Conservation (phyloP, 2,329 filamentous ascomycete species). For the Aspergillus clavatus region DNA sequence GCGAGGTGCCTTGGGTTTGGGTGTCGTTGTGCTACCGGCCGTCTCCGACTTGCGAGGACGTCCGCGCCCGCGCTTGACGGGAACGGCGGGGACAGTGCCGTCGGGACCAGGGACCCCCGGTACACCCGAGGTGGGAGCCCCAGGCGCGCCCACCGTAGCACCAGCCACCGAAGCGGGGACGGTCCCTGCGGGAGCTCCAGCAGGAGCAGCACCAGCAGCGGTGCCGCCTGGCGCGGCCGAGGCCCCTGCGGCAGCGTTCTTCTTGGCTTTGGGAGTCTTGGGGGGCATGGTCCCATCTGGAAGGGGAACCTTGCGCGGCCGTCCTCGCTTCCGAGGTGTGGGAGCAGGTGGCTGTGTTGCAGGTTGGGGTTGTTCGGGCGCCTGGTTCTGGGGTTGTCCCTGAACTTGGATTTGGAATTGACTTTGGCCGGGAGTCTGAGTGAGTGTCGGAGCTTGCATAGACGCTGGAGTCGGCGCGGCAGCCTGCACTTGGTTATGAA, state of each 20-base stretch:
- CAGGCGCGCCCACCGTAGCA: not conserved
- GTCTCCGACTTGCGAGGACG: conserved; percentile 22
- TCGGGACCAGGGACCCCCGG: conserved; percentile 11
- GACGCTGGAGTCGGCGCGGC: too few relatives aligned
- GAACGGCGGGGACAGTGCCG: conserved; percentile 11
- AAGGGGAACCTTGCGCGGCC: conserved; percentile 24
- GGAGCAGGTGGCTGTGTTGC: conserved; percentile 1
- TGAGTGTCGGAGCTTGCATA: too few relatives aligned
- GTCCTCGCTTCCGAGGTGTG: conserved; percentile 25
- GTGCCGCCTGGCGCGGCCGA: not conserved
- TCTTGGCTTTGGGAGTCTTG: conserved; percentile 15
- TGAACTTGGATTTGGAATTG: too few relatives aligned
- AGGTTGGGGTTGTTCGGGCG: not conserved
- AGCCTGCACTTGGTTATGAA: not conserved
- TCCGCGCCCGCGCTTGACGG: conserved; percentile 21
- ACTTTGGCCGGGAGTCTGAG: too few relatives aligned
- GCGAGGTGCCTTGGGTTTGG: conserved; percentile 16
- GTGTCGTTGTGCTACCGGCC: conserved; percentile 13
- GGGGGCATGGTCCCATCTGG: conserved; percentile 8
- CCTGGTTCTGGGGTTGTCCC: conserved; percentile 3
- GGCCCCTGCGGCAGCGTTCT: conserved; percentile 9
- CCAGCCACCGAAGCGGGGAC: too few relatives aligned
- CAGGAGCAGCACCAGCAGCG: not conserved
- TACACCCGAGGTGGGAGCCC: conserved; percentile 1
- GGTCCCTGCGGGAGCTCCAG: too few relatives aligned